These are phyloP conservation scores for Ascochyta pisi DNA, from an alignment of 2,329 filamentous ascomycete species.

Conservation along the genomic window DNA sequence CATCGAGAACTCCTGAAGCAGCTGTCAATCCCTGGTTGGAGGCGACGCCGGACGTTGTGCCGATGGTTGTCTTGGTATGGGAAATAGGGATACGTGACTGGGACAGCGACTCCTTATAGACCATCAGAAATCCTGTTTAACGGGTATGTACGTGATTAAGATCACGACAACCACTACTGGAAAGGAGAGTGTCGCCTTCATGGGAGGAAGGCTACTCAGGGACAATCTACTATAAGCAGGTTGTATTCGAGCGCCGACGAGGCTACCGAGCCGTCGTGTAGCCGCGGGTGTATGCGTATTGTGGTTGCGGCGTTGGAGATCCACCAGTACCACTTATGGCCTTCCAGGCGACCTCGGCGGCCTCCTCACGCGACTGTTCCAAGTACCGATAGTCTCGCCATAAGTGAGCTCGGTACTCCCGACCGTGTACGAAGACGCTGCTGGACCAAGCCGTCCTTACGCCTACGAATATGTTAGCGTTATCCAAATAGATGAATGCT, in stretches of 20 bases:
- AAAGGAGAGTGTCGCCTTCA: background rate
- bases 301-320: slow-evolving; percentile 20
- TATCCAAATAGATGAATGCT: background rate
- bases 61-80: background rate
- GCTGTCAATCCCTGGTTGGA: background rate
- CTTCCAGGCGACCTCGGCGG: slow-evolving; percentile 46
- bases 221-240: background rate
- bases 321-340: slow-evolving; percentile 24
- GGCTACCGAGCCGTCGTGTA: slow-evolving; percentile 33
- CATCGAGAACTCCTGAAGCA: background rate
- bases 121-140: background rate
- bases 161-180: background rate
- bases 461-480: slow-evolving; percentile 32
- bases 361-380: slow-evolving; percentile 47
- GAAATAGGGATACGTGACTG: background rate
- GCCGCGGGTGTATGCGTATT: slow-evolving; percentile 28
- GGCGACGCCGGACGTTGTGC: background rate
- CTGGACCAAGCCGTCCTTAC: slow-evolving; percentile 48
- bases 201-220: background rate
- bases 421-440: slow-evolving; percentile 44
- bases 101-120: background rate
- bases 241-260: background rate
- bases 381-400: slow-evolving; percentile 49
- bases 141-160: background rate
- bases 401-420: slow-evolving; percentile 43